These are phyloP conservation scores for Ballota nigra DNA, from an alignment of 257 asterid genomes.

Conservation along the genomic window DNA sequence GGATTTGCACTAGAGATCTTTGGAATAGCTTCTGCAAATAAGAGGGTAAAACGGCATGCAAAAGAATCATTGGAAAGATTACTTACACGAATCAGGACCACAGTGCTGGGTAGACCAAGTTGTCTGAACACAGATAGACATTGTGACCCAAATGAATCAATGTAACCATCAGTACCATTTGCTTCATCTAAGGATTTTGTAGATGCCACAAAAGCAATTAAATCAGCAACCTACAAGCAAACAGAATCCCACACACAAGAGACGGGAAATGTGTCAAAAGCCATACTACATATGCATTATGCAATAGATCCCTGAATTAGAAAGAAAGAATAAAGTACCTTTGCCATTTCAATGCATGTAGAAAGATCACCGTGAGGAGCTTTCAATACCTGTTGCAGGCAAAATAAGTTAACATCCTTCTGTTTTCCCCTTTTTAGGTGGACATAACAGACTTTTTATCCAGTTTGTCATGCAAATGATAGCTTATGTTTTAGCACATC, in stretches of 20 bases:
- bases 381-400: slow-evolving; percentile 61
- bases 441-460: not conserved
- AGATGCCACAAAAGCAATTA: slow-evolving; percentile 95
- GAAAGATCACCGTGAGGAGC: slow-evolving; percentile 87
- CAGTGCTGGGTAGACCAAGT: slow-evolving; percentile 93
- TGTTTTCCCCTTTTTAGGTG: not conserved
- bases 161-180: slow-evolving; percentile 37
- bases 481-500: not conserved
- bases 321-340: slow-evolving; percentile 48
- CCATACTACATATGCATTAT: not conserved
- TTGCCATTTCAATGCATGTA: slow-evolving; percentile 97
- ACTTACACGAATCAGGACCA: slow-evolving; percentile 84
- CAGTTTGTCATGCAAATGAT: not conserved
- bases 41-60: not conserved
- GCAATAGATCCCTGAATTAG: not conserved
- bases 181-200: slow-evolving; percentile 49
- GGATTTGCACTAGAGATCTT: not conserved
- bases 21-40: slow-evolving; percentile 1
- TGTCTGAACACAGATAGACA: slow-evolving; percentile 88
- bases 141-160: slow-evolving; percentile 89
- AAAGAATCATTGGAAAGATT: slow-evolving; percentile 12
- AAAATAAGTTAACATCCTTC: slow-evolving; percentile 16
- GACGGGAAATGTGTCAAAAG: not conserved
- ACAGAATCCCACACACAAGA: slow-evolving; percentile 8
- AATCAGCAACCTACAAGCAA: slow-evolving; percentile 78